Evolutionary conservation across 768 basidiomycete species (phyloP).

Genomic region (Leccinum uliginosum): DNA sequence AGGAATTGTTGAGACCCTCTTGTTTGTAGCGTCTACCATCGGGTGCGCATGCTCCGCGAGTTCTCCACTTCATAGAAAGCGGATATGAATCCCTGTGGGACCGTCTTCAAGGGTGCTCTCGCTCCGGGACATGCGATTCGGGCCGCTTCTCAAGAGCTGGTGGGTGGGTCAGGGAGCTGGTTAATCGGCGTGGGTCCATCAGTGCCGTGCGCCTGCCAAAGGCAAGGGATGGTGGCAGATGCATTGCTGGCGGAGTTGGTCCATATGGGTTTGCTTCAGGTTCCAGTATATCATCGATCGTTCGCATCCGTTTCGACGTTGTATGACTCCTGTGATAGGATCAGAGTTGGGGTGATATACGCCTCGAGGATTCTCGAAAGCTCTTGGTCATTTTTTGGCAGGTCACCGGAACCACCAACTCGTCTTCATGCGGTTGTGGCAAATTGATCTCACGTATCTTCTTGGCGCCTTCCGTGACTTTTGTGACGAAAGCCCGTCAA

Average conservation of each 20-base stretch:
- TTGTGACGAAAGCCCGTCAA: conserved; percentile 91
- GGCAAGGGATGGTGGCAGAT: too few species aligned
- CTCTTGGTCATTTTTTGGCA: conserved; percentile 84
- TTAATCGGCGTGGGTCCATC: too few species aligned
- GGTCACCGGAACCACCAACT: conserved; percentile 94
- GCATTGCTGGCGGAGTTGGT: conserved; percentile 95
- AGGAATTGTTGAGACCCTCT: conserved; percentile 49
- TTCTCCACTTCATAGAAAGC: not conserved
- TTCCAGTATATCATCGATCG: conserved; percentile 63
- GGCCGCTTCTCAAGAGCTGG: too few species aligned
- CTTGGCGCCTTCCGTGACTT: conserved; percentile 87
- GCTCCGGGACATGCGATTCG: too few species aligned
- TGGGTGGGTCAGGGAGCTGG: too few species aligned
- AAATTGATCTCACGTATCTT: conserved; percentile 81
- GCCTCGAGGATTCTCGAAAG: conserved; percentile 81
- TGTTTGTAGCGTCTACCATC: conserved; percentile 50
- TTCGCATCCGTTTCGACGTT: not conserved
- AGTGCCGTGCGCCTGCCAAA: too few species aligned
- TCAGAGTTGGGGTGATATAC: conserved; percentile 82
- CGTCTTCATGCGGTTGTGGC: conserved; percentile 96
- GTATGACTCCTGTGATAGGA: conserved; percentile 38
- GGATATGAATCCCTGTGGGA: too few species aligned
- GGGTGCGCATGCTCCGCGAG: conserved; percentile 39
- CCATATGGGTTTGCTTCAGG: conserved; percentile 87
- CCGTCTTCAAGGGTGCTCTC: too few species aligned